phyloP scores from a whole-genome alignment of 2,329 filamentous ascomycete species.

The Colletotrichum filicis region DNA sequence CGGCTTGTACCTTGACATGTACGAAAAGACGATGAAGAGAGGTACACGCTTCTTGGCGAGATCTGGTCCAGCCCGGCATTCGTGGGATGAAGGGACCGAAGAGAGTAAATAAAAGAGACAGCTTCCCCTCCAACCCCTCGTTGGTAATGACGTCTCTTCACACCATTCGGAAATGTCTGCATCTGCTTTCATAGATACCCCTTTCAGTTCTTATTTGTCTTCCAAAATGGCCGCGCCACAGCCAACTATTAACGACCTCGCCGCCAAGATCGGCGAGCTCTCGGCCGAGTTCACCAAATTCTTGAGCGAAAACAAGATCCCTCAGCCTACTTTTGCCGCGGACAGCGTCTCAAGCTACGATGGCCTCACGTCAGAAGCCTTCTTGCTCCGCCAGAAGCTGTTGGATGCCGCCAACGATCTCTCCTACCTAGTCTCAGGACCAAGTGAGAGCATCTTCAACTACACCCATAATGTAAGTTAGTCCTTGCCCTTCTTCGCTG shows the following conservation, averaged over 20 bases:
- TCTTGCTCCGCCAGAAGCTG: constrained; percentile 55
- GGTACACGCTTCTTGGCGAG: not conserved
- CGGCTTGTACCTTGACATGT: constrained; percentile 5
- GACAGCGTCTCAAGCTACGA: constrained; percentile 56
- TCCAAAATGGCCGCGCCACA: constrained; percentile 44
- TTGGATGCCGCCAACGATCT: constrained; percentile 58
- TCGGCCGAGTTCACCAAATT: constrained; percentile 52
- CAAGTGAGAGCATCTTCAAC: constrained; percentile 61
- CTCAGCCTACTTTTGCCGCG: constrained; percentile 53
- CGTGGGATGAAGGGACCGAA: not conserved
- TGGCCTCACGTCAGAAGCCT: constrained; percentile 53
- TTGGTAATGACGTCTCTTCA: not conserved
- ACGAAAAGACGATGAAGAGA: not conserved
- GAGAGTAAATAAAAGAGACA: not conserved
- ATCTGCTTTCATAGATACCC: constrained; percentile 24
- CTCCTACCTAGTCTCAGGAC: constrained; percentile 57
- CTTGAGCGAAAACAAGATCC: constrained; percentile 54
- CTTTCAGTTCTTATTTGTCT: constrained; percentile 20
- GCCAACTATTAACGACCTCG: constrained; percentile 54
- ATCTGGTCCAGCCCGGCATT: not conserved
- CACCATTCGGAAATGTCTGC: constrained; percentile 9
- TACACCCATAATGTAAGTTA: constrained; percentile 51
- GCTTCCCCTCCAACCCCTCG: not conserved
- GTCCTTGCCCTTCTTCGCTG: too few species aligned
- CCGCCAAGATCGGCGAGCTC: constrained; percentile 56